A percentile compares a stretch with the other conserved stretches of the same genome.
Conservation (phyloP, 257 asterid species). For the Cordia subcordata region DNA sequence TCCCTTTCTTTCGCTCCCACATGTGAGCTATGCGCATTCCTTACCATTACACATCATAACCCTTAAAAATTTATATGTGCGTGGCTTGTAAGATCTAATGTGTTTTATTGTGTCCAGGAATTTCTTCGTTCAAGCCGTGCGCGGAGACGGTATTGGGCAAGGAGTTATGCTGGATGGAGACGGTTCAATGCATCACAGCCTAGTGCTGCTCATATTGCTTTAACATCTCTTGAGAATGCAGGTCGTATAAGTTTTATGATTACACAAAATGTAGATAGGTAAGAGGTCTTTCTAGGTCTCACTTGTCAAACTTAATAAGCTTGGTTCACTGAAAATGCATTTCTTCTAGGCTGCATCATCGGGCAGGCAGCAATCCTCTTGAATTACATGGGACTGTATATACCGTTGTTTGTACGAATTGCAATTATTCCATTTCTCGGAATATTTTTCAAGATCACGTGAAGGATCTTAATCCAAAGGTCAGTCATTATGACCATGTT, state of each 20-base stretch:
- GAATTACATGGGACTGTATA: slow-evolving; percentile 97
- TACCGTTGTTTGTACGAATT: slow-evolving; percentile 68
- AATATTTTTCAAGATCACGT: slow-evolving; percentile 80
- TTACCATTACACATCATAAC: no score
- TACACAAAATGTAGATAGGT: slow-evolving; percentile 98
- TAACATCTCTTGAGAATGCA: slow-evolving; percentile 84
- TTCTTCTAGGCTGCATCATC: slow-evolving; percentile 74
- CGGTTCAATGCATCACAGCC: slow-evolving; percentile 84
- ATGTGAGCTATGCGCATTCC: no score
- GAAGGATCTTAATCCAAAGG: slow-evolving; percentile 85
- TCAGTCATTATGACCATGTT: slow-evolving; percentile 19
- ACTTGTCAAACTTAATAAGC: slow-evolving; percentile 8
- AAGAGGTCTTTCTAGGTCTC: slow-evolving; percentile 4
- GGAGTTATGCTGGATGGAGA: slow-evolving; percentile 99
- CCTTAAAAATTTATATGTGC: no score
- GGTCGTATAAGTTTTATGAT: slow-evolving; percentile 64
- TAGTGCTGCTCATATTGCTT: slow-evolving; percentile 77
- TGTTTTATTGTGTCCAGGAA: slow-evolving; percentile 42
- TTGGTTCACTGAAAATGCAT: slow-evolving; percentile 4
- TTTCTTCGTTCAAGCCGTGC: slow-evolving; percentile 69
- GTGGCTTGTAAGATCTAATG: not conserved
- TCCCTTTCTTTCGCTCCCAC: no score
- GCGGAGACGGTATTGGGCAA: slow-evolving; percentile 89
- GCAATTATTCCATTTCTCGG: slow-evolving; percentile 78
- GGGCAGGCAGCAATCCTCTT: slow-evolving; percentile 93